Conservation (phyloP, 2,329 filamentous ascomycete genomes). For the Emericellopsis cladophorae region DNA sequence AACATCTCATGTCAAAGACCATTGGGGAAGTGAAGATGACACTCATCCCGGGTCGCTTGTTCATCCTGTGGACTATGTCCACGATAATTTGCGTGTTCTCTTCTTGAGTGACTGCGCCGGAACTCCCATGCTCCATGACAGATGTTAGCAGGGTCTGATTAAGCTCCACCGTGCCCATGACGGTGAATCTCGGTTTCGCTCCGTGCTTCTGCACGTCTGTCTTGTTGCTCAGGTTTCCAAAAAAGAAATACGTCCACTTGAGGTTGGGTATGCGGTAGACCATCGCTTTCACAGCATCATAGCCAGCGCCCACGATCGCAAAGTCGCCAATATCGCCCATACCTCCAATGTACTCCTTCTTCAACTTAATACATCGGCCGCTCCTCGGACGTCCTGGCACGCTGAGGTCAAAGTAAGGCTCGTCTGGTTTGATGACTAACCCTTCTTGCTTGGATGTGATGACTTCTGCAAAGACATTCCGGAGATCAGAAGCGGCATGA, state of each 20-base stretch:
- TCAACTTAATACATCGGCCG: conserved; percentile 64
- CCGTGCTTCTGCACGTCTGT: conserved; percentile 37
- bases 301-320: conserved; percentile 63
- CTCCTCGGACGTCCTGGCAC: conserved; percentile 20
- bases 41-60: conserved; percentile 27
- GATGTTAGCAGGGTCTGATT: conserved; percentile 35
- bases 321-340: conserved; percentile 80
- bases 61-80: conserved; percentile 29
- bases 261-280: conserved; percentile 39
- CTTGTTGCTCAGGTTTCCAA: conserved; percentile 65
- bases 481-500: conserved; percentile 39
- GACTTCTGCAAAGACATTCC: conserved; percentile 52
- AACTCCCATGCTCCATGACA: conserved; percentile 35
- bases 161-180: conserved; percentile 53
- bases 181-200: conserved; percentile 45
- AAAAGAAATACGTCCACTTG: conserved; percentile 68
- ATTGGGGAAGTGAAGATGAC: conserved; percentile 56
- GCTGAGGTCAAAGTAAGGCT: conserved; percentile 58
- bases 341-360: conserved; percentile 69
- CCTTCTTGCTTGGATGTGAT: conserved; percentile 63
- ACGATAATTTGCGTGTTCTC: conserved; percentile 30
- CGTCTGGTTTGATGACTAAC: conserved; percentile 66
- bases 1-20: conserved; percentile 70
- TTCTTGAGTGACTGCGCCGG: conserved; percentile 20
- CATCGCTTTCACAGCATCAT: conserved; percentile 49